Evolutionary conservation across 257 asterid genomes (phyloP), one percentile per base, ranked within the genome.

Genomic region (Solanum pennellii): DNA sequence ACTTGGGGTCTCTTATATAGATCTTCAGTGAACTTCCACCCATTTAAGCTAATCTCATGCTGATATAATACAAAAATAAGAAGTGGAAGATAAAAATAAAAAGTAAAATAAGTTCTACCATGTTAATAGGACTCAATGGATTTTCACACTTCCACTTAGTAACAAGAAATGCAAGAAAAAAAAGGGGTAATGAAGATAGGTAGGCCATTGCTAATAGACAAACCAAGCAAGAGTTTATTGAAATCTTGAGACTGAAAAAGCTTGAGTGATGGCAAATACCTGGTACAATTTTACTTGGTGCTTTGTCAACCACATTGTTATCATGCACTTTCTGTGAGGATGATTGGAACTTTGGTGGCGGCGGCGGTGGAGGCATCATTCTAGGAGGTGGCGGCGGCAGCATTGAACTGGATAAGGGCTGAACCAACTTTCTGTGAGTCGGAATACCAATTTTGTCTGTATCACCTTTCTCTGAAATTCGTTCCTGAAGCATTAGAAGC

Each of bases 391-490:
- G 92, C 15, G 85, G 87, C 69, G 92, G 90, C 89, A 85, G 91
- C 87, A 80, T 82, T 87, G 59, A 92, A 79, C 85, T 73, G 59
- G 92, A 80, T 37, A 91, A 85, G 42, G 94, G 91, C 76, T 90
- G 88, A 88, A 87, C 88, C 86, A 86, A 86, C 91, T 90, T 89
- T 82, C 87, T 91, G 23, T 86, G 88, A 89, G 90, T 88, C 87
- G 89, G 91, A 52, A 86, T 88, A 56, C 44, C 90, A 33, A 90
- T 74, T 45, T 85, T 86, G 41, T 88, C 93, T 90, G 90, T 90
- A 82, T 90, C 93, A 93, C 97, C 97, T 90, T 91, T 92, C 91
- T 89, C 92, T 91, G 94, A 89, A 60, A 96, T 93, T 92, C 89
- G 95, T 89, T 92, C 95, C 87, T 91, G 92, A 86, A 93, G 94